phyloP scores from a whole-genome alignment of 2,329 filamentous ascomycete species.

The Colletotrichum aenigma region DNA sequence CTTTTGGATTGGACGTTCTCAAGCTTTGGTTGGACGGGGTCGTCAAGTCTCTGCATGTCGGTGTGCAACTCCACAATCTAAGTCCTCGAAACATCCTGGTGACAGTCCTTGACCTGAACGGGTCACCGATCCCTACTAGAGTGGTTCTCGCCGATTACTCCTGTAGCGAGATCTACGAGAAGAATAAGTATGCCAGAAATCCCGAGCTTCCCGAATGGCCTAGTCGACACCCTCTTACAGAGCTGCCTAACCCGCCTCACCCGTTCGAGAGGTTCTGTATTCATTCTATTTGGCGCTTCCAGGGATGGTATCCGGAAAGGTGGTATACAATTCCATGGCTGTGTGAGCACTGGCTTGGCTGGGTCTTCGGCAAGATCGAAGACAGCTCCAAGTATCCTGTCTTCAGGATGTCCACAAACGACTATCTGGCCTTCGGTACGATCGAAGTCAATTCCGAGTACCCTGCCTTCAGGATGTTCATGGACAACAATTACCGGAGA shows the following conservation, averaged over 20 bases:
- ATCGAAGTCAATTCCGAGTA: too few species aligned
- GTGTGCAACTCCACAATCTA: fast-evolving
- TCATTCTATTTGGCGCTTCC: too few species aligned
- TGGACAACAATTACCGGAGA: too few species aligned
- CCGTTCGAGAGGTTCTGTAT: not conserved
- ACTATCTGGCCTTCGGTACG: too few species aligned
- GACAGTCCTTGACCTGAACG: not conserved
- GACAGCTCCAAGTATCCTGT: too few species aligned
- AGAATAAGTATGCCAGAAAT: not conserved
- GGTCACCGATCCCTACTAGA: not conserved
- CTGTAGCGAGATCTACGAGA: not conserved
- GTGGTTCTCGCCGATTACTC: not conserved
- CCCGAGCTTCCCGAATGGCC: not conserved
- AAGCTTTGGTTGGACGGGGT: not conserved
- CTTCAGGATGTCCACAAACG: too few species aligned
- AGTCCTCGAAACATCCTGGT: fast-evolving
- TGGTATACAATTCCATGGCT: too few species aligned
- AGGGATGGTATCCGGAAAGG: too few species aligned
- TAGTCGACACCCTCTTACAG: not conserved
- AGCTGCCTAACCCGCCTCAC: not conserved
- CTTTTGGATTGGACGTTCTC: not conserved
- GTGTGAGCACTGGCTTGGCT: too few species aligned
- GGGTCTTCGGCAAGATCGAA: too few species aligned
- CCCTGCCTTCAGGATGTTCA: too few species aligned
- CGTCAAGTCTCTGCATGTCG: not conserved